These are phyloP conservation scores for Hypoxylon sp. DNA, from an alignment of 2,329 filamentous ascomycete genomes.

Conservation along the genomic window DNA sequence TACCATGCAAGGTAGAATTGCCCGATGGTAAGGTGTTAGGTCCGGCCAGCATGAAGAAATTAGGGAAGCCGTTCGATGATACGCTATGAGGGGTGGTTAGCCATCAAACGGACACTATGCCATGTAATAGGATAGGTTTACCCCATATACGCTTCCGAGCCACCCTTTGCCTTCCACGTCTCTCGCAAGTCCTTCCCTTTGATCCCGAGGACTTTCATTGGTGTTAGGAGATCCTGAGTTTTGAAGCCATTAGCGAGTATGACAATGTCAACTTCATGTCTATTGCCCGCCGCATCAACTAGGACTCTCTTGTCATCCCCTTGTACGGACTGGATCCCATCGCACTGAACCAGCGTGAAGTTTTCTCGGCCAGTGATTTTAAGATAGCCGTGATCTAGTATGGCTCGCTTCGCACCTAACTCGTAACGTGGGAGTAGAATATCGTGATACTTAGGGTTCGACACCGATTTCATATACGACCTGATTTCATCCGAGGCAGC, in stretches of 20 bases:
- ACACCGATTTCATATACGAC: too few species aligned
- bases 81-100: neutral
- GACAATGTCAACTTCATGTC: neutral
- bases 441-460: too few species aligned
- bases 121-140: neutral
- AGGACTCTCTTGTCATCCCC: neutral
- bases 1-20: neutral
- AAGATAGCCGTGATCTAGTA: neutral
- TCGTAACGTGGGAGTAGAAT: neutral
- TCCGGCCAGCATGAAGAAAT: conserved; percentile 3
- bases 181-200: conserved; percentile 1
- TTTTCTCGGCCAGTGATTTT: neutral
- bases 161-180: neutral
- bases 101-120: neutral
- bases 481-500: too few species aligned
- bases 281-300: neutral
- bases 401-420: neutral
- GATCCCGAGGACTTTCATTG: neutral
- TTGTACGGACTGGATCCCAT: conserved; percentile 1
- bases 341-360: conserved; percentile 1
- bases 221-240: conserved; percentile 3
- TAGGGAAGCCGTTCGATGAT: conserved; percentile 2
- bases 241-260: conserved; percentile 10
- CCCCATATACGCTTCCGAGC: conserved; percentile 12
- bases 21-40: conserved; percentile 1